Evolutionary conservation across 345 rosid species (phyloP).

Genomic region (Lumnitzera littorea): DNA sequence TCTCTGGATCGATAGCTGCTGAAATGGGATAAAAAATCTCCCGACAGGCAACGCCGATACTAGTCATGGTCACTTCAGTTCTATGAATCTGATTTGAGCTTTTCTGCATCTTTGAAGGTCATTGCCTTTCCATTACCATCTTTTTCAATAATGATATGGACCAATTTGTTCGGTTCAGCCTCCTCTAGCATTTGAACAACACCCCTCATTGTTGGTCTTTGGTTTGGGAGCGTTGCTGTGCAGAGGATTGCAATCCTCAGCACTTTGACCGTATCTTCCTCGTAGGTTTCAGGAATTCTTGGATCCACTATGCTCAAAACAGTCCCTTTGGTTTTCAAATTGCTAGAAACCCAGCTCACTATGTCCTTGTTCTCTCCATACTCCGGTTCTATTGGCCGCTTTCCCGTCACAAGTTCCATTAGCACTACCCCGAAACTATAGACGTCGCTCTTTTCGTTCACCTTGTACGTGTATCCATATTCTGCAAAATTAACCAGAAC

Average conservation of each 20-base stretch:
- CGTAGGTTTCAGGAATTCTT: slow-evolving; percentile 7
- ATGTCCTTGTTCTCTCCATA: slow-evolving; percentile 16
- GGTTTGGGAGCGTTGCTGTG: slow-evolving; percentile 9
- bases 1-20: too few species aligned
- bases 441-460: slow-evolving; percentile 20
- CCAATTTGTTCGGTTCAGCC: slow-evolving; percentile 14
- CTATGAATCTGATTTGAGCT: slow-evolving; percentile 3
- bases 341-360: slow-evolving; percentile 17
- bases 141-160: slow-evolving; percentile 8
- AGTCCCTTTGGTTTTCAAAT: slow-evolving; percentile 9
- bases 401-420: slow-evolving; percentile 19
- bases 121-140: slow-evolving; percentile 4
- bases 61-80: too few species aligned
- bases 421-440: slow-evolving; percentile 23
- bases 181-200: slow-evolving; percentile 20
- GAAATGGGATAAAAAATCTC: too few species aligned
- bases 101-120: not conserved
- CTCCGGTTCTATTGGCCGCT: slow-evolving; percentile 9
- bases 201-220: slow-evolving; percentile 16
- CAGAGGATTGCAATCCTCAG: slow-evolving; percentile 16
- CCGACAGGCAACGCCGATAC: too few species aligned
- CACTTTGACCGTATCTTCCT: slow-evolving; percentile 11
- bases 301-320: slow-evolving; percentile 11
- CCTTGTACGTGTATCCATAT: slow-evolving; percentile 16
- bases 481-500: slow-evolving; percentile 6